Conservation (phyloP, 2,329 filamentous ascomycete species). For the Pestalotiopsis fici region DNA sequence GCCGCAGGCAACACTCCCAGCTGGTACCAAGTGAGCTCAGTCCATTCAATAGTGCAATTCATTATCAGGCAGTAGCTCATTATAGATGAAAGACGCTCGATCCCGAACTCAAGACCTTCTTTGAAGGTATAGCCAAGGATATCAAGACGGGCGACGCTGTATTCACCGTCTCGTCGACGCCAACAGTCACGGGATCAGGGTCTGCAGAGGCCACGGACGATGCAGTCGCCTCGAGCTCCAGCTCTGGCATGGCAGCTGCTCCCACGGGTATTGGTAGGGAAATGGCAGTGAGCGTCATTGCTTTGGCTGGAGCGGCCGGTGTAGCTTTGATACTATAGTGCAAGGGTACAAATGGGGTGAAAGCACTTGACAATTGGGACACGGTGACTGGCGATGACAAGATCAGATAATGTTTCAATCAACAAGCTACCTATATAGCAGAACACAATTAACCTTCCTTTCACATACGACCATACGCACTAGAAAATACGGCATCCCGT, state of each 20-base stretch:
- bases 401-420: too few relatives aligned
- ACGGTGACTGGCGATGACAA: too few relatives aligned
- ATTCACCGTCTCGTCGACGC: constrained; percentile 2
- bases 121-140: constrained; percentile 6
- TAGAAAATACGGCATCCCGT: too few relatives aligned
- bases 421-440: too few relatives aligned
- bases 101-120: constrained; percentile 9
- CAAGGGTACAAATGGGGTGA: too few relatives aligned
- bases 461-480: too few relatives aligned
- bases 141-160: constrained; percentile 6
- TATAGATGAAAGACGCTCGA: neutral
- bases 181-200: neutral
- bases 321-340: neutral
- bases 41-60: neutral
- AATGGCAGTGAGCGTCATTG: neutral
- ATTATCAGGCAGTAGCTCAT: neutral
- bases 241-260: neutral
- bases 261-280: neutral
- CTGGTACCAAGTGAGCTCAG: constrained; percentile 6
- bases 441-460: too few relatives aligned
- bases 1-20: constrained; percentile 5
- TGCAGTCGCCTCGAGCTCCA: neutral
- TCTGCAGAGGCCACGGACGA: neutral
- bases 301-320: neutral
- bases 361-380: too few relatives aligned